phyloP scores from a whole-genome alignment of 176 grass and related monocot genomes.

The Microstegium vimineum region DNA sequence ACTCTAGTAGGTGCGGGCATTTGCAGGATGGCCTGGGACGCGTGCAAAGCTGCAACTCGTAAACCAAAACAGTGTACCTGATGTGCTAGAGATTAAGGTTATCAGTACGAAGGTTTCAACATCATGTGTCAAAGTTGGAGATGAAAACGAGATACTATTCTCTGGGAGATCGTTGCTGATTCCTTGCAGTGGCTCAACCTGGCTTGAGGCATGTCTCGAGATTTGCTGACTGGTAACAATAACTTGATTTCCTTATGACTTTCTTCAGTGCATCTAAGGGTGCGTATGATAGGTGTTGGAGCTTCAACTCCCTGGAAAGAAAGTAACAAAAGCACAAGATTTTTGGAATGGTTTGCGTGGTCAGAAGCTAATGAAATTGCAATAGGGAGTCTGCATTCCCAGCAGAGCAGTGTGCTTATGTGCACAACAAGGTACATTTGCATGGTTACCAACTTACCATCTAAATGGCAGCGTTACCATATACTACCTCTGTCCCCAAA shows the following conservation, averaged over 20 bases:
- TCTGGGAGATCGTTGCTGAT: conserved; percentile 65
- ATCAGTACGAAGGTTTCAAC: conserved; percentile 59
- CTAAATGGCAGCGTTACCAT: not conserved
- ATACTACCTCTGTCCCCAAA: no score
- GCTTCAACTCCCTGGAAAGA: conserved; percentile 91
- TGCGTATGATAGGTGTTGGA: conserved; percentile 53
- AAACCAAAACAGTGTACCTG: conserved; percentile 39
- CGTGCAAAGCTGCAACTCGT: conserved; percentile 61
- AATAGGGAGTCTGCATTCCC: conserved; percentile 22
- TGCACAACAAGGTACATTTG: not conserved
- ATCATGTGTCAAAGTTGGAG: conserved; percentile 28
- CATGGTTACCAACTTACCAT: not conserved
- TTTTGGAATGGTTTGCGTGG: conserved; percentile 95
- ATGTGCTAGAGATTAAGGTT: conserved; percentile 71
- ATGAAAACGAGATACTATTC: conserved; percentile 64
- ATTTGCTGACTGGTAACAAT: not conserved
- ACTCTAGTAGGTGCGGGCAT: conserved; percentile 78
- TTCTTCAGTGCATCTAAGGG: not conserved
- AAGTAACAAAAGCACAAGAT: conserved; percentile 63
- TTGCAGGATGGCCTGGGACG: conserved; percentile 95
- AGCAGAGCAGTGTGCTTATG: not conserved
- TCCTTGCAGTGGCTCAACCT: conserved; percentile 62
- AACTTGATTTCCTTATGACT: not conserved
- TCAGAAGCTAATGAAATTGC: conserved; percentile 55
- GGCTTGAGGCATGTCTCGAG: conserved; percentile 60